Conservation (phyloP, 331 rosid genomes). For the Quercus tomentella region DNA sequence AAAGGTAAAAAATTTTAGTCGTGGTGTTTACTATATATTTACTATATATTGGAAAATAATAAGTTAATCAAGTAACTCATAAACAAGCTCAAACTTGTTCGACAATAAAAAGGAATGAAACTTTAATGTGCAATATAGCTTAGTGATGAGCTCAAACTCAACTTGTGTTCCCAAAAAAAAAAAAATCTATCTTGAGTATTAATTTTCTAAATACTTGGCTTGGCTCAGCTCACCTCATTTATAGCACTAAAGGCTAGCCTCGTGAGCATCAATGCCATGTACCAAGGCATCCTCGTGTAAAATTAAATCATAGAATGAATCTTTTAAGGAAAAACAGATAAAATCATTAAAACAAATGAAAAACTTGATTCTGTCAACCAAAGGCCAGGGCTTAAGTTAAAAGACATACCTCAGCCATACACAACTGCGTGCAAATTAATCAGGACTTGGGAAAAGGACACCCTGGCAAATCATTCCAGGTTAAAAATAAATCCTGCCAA, state of each 20-base stretch:
- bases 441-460: neutral
- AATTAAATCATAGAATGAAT: neutral
- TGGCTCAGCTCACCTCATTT: too few relatives aligned
- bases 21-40: too few relatives aligned
- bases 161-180: too few relatives aligned
- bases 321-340: neutral
- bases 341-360: constrained; percentile 10
- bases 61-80: too few relatives aligned
- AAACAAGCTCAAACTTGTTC: too few relatives aligned
- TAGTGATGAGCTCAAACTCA: too few relatives aligned
- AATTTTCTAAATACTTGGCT: too few relatives aligned
- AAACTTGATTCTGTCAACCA: neutral
- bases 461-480: neutral
- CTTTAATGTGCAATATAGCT: too few relatives aligned
- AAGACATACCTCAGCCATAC: constrained; percentile 16
- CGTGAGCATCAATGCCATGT: neutral
- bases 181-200: too few relatives aligned
- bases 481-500: neutral
- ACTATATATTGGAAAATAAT: too few relatives aligned
- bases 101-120: too few relatives aligned
- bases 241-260: neutral
- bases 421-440: constrained; percentile 9
- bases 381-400: neutral
- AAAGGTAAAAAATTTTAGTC: too few relatives aligned
- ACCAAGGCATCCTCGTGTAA: neutral